phyloP scores from a whole-genome alignment of 106 monocot genomes.

The Gastrodia elata region DNA sequence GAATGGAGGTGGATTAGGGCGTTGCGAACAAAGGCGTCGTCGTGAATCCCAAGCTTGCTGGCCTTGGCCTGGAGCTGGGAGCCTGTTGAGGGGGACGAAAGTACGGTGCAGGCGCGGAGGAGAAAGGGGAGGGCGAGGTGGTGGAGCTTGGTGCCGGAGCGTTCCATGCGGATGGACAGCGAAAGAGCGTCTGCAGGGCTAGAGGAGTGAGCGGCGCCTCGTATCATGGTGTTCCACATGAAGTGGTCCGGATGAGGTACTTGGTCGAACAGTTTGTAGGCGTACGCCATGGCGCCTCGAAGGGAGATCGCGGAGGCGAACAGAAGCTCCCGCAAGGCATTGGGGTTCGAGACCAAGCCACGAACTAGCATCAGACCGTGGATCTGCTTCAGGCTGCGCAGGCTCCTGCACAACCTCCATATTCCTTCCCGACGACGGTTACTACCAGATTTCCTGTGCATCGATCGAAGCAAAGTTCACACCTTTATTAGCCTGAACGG shows the following conservation, averaged over 20 bases:
- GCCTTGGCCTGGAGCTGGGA: conserved; percentile 30
- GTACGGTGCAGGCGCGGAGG: conserved; percentile 36
- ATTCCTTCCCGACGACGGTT: conserved; percentile 1
- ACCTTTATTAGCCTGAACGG: too few relatives aligned
- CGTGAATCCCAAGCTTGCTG: conserved; percentile 24
- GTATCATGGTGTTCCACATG: conserved; percentile 55
- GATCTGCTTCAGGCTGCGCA: conserved; percentile 39
- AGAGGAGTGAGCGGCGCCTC: conserved; percentile 43
- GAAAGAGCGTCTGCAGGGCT: conserved; percentile 30
- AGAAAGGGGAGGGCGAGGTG: conserved; percentile 48
- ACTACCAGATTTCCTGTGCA: conserved; percentile 18
- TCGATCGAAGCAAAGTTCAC: too few relatives aligned
- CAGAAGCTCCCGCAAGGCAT: conserved; percentile 34
- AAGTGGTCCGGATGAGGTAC: conserved; percentile 45
- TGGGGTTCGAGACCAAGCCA: conserved; percentile 22
- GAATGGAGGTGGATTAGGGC: conserved; percentile 49
- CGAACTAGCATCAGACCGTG: conserved; percentile 27
- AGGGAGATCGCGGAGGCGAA: conserved; percentile 46
- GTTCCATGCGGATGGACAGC: conserved; percentile 32
- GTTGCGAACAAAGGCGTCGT: conserved; percentile 27
- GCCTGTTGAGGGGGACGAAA: conserved; percentile 11
- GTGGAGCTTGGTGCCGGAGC: conserved; percentile 8
- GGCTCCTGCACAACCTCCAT: conserved; percentile 33
- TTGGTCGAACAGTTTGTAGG: conserved; percentile 35
- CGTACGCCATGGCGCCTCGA: conserved; percentile 35